Evolutionary conservation across 805 yeast species (phyloP).

Genomic region (Maudiozyma pseudohumilis): DNA sequence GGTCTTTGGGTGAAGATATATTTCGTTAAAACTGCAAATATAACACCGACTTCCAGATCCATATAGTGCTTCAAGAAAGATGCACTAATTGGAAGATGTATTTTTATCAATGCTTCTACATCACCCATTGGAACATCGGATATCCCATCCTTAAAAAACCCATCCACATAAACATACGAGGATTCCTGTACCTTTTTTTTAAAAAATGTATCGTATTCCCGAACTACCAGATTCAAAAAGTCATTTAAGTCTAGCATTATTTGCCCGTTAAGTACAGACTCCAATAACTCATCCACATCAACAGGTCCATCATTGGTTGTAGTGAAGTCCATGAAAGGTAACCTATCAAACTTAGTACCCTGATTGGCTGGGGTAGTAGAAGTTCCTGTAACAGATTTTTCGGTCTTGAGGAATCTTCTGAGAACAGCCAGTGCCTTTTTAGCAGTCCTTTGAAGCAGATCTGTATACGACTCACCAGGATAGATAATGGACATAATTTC

Average conservation of each 20-base stretch:
- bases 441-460: constrained; percentile 4
- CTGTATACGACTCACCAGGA: constrained; percentile 2
- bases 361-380: not conserved
- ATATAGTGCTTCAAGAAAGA: constrained; percentile 11
- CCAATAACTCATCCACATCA: constrained; percentile 1
- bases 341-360: not conserved
- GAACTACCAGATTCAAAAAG: constrained; percentile 7
- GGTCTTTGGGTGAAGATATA: constrained; percentile 9
- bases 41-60: constrained; percentile 7
- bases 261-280: constrained; percentile 2
- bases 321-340: not conserved
- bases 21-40: constrained; percentile 8
- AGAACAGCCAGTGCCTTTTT: constrained; percentile 1
- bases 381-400: not conserved
- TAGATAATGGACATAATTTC: constrained; percentile 3
- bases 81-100: constrained; percentile 13
- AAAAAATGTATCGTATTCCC: constrained; percentile 7
- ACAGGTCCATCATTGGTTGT: not conserved
- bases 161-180: not conserved
- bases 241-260: constrained; percentile 11
- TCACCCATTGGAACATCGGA: constrained; percentile 2
- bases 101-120: constrained; percentile 8
- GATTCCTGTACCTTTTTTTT: constrained; percentile 5
- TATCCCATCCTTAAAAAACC: not conserved
- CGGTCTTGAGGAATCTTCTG: constrained; percentile 2